Evolutionary conservation across 352 stramenopile genomes (phyloP), one percentile per base, ranked within the genome.

Genomic region (Globisporangium echinulatum): DNA sequence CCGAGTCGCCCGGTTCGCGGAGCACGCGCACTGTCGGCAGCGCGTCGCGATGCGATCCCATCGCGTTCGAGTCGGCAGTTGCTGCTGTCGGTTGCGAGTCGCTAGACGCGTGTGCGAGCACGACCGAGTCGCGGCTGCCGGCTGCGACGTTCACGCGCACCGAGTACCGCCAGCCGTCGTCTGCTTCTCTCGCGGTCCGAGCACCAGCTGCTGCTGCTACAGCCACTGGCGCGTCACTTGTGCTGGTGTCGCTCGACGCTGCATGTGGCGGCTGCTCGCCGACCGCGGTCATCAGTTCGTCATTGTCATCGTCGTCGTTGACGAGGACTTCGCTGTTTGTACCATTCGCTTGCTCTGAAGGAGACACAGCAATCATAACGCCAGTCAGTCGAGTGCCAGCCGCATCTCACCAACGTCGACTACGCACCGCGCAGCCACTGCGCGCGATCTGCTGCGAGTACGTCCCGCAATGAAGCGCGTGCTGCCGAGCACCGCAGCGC

Each of bases 401-500:
- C 25, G 3, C 25, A 33, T 33, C 25, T 33, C 25, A 33, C 25
- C 40, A 44, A 44, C 40, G 11, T 44, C 40, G 40, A 44, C 40
- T 44, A 13, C 40, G 40, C 25, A 33, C 25, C 25, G 25, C 25
- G 25, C 25, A 52, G 49, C 76, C 74, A 82, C 9, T 53, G 6
- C 7, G 54, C 36, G 14, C 59, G 50, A 11, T 88, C 75, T 6
- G 60, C 38, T 33, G 49, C 60, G 13, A 70, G 59, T 15, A 81
- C 52, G 43, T 61, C n/a, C 48, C 53, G 40, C 25, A 88, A 62
- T 51, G 79, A 56, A 19, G 61, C 40, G 25, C 70, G 73, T 38
- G 75, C 66, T 5, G 57, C 58, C 33, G 75, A 63, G 57, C 84
- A 69, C 2, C 78, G 71, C 39, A 77, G 25, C 47, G 74, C 73